These are phyloP conservation scores for Capronia epimyces DNA, from an alignment of 2,329 filamentous ascomycete species.

Conservation along the genomic window DNA sequence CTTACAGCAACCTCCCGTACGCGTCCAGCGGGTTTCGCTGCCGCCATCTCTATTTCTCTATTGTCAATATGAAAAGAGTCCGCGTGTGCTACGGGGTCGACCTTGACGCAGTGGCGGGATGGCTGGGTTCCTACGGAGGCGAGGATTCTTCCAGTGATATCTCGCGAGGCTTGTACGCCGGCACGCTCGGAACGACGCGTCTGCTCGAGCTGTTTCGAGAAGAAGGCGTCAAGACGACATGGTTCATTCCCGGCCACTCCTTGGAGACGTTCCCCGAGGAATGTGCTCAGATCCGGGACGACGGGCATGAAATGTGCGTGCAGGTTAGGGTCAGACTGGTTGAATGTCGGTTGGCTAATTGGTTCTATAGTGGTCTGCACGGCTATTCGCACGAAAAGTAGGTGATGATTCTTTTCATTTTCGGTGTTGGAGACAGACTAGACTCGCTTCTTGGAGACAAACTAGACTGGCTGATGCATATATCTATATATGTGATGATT, in stretches of 20 bases:
- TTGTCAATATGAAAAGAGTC: not conserved
- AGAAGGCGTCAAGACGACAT: constrained; percentile 64
- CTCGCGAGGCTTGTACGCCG: constrained; percentile 54
- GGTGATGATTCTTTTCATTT: no score
- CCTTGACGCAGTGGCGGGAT: no score
- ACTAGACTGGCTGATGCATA: no score
- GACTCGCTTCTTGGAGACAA: no score
- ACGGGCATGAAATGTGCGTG: constrained; percentile 60
- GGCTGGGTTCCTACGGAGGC: not conserved
- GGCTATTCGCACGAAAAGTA: no score
- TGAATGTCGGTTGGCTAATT: no score
- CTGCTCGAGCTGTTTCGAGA: constrained; percentile 66
- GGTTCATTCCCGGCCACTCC: constrained; percentile 60
- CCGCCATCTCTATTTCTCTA: no score
- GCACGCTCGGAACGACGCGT: constrained; percentile 59
- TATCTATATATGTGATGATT: no score
- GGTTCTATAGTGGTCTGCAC: constrained; percentile 59
- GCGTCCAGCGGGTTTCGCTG: no score
- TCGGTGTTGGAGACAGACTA: no score
- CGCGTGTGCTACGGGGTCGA: not conserved
- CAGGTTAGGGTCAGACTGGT: no score
- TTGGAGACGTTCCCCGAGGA: constrained; percentile 63
- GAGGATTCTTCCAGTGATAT: not conserved
- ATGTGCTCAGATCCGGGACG: constrained; percentile 55
- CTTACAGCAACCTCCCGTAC: no score